These are phyloP conservation scores for Cryptococcus maquisensis DNA, from an alignment of 1,284 basidiomycete genomes.

Conservation along the genomic window DNA sequence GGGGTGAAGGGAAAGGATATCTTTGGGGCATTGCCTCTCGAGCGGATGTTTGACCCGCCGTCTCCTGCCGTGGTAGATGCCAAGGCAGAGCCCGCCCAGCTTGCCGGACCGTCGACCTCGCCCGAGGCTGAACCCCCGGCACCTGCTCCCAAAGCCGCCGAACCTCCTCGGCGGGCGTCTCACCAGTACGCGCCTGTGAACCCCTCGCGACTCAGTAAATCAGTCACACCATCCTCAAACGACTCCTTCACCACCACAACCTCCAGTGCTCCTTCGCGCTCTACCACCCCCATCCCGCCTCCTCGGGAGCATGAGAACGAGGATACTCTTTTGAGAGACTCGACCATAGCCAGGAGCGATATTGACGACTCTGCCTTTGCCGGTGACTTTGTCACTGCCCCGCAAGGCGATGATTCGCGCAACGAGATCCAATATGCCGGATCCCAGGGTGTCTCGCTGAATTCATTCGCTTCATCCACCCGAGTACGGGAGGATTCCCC, in stretches of 20 bases:
- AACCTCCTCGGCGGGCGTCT: conserved; percentile 23
- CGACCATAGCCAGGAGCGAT: conserved; percentile 4
- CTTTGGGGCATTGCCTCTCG: conserved; percentile 76
- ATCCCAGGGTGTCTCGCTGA: no score
- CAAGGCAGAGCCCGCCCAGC: conserved; percentile 15
- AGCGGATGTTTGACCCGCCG: conserved; percentile 86
- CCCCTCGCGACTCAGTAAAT: conserved; percentile 46
- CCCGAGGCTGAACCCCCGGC: conserved; percentile 14
- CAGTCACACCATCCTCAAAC: conserved; percentile 39
- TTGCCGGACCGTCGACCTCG: conserved; percentile 4
- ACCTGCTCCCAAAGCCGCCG: conserved; percentile 22
- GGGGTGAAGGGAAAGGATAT: conserved; percentile 59
- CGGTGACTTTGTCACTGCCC: conserved; percentile 6
- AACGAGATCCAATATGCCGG: conserved; percentile 1
- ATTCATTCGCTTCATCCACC: no score
- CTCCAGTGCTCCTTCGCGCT: conserved; percentile 6
- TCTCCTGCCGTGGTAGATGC: conserved; percentile 52
- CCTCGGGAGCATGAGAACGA: conserved; percentile 6
- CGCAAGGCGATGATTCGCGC: conserved; percentile 3
- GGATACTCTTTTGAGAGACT: conserved; percentile 11
- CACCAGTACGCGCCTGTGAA: conserved; percentile 44
- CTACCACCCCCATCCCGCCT: not conserved
- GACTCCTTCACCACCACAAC: conserved; percentile 13
- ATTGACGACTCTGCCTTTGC: conserved; percentile 3
- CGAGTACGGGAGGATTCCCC: conserved; percentile 39